Base-by-base conservation (phyloP, 768 basidiomycete species). In the Phylloporus rhodoxanthus region DNA sequence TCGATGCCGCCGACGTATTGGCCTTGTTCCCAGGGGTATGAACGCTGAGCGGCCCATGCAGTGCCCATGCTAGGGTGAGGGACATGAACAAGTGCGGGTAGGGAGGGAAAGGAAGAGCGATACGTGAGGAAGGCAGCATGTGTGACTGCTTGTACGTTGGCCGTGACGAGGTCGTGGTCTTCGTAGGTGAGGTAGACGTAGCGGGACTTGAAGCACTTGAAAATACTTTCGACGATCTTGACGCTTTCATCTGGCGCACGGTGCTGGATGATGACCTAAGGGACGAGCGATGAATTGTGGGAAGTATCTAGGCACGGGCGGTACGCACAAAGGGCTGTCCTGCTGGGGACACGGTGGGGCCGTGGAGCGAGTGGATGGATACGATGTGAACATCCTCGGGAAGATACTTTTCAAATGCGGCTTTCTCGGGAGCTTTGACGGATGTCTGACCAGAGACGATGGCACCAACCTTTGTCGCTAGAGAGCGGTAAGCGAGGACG, bases 81-180 rank as follows among this genome's bases (percentile, higher is more conserved):
- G 26, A 25, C 0, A 19, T 64, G 42, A 54, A 38, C 48, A 15
- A 10, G 38, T 23, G 47, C 47, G 17, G 39, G 21, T 41, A n/a
- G 51, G 23, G 11, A 37, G n/a, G 28, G 30, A n/a, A 14, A 37
- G 21, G 28, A 38, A 43, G 48, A n/a, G n/a, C 25, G 37, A 32
- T 66, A 93, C 94, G 85, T 91, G 17, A 99, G 74, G 73, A 98
- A 98, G 0, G 96, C 96, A 11, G 95, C 95, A 59, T 99, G 96
- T 0, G 92, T 97, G 13, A 96, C 95, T 0, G 95, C 96, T 68
- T 99, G 96, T 0, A 96, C 98, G 58, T 98, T 98, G 11, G 96
- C 96, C 0, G 96, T 99, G 42, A 98, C 89, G 36, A 81, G 75
- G 61, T 99, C 96, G 61, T 99, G 96, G 47, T 97, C 92, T 54